Conservation (phyloP, 768 basidiomycete genomes). For the Rickenella mellea region DNA sequence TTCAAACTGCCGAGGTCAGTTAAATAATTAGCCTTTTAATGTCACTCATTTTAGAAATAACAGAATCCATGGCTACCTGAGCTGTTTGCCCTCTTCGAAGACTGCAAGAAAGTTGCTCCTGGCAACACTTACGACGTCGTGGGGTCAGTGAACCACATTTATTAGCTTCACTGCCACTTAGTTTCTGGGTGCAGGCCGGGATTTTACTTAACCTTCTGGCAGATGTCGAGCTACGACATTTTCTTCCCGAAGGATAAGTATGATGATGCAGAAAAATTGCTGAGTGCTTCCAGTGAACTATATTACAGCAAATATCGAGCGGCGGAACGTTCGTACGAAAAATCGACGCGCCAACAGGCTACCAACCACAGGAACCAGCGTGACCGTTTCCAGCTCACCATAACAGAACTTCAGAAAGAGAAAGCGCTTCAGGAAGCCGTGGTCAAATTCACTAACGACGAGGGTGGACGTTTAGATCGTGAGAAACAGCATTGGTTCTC, state of each 20-base stretch:
- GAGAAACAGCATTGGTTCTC: constrained; percentile 84
- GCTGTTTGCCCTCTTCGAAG: constrained; percentile 62
- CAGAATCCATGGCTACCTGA: constrained; percentile 78
- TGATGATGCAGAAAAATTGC: constrained; percentile 59
- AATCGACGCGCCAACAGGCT: constrained; percentile 48
- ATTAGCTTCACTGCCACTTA: constrained; percentile 5
- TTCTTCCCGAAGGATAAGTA: constrained; percentile 69
- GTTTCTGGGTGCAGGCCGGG: constrained; percentile 49
- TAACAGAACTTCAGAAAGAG: constrained; percentile 66
- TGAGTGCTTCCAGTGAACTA: constrained; percentile 54
- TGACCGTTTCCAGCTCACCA: constrained; percentile 51
- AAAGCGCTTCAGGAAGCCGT: constrained; percentile 67
- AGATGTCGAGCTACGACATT: constrained; percentile 85
- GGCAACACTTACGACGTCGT: constrained; percentile 53
- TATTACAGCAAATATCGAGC: constrained; percentile 54
- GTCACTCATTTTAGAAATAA: constrained; percentile 6
- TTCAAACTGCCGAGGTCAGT: constrained; percentile 7
- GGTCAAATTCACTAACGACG: constrained; percentile 64
- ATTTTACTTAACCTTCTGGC: constrained; percentile 97
- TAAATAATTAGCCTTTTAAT: constrained; percentile 3
- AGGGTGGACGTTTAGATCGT: constrained; percentile 45
- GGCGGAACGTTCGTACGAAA: constrained; percentile 67
- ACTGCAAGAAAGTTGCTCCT: constrained; percentile 65
- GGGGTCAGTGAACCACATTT: constrained; percentile 41
- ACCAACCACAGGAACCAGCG: constrained; percentile 48